Conservation (phyloP, 2,329 filamentous ascomycete genomes). For the Aspergillus sp. region DNA sequence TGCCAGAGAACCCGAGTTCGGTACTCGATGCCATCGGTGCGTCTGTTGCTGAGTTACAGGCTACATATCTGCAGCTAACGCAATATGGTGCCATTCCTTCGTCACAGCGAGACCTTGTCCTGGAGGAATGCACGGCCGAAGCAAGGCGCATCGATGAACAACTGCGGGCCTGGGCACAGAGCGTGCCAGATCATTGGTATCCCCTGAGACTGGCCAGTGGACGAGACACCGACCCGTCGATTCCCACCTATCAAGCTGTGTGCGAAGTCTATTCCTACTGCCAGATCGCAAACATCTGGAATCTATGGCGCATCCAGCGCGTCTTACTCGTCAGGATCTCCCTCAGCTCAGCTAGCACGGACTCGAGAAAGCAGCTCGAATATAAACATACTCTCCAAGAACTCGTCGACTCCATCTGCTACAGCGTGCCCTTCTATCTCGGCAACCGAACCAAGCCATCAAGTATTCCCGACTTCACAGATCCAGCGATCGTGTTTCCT, state of each 20-base stretch:
- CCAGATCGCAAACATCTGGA: constrained; percentile 22
- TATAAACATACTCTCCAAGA: not conserved
- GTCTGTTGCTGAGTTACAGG: not conserved
- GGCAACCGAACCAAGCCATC: not conserved
- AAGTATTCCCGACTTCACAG: not conserved
- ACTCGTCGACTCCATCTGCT: not conserved
- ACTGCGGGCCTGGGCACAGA: not conserved
- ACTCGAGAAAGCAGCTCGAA: not conserved
- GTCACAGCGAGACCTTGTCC: not conserved
- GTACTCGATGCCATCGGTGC: not conserved
- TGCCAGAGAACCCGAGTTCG: not conserved
- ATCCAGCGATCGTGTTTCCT: not conserved
- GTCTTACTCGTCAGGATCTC: not conserved
- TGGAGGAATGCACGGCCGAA: not conserved
- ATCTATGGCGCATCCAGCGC: constrained; percentile 17
- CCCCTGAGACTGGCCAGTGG: not conserved
- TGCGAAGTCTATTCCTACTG: constrained; percentile 24
- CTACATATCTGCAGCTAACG: not conserved
- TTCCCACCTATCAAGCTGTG: constrained; percentile 20
- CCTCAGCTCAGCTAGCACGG: not conserved
- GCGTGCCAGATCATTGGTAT: not conserved
- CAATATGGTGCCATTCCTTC: no score
- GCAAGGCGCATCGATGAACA: not conserved
- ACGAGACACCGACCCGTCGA: not conserved
- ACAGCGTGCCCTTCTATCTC: not conserved